Conservation (phyloP, 208 protist species). For the Strigomonas culicis region DNA sequence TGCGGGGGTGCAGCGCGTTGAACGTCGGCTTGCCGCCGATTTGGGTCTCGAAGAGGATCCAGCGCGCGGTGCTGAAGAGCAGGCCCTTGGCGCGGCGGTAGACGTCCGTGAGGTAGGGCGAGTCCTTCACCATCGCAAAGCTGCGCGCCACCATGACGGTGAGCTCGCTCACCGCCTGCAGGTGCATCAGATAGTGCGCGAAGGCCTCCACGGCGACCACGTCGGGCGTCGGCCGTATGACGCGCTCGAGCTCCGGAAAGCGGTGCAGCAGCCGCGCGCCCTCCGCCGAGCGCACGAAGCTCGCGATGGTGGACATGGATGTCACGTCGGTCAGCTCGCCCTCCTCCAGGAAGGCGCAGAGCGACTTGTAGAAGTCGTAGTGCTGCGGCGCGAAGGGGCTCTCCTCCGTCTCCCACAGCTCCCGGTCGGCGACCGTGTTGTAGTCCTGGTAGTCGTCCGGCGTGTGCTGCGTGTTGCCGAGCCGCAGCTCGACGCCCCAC, state of each 20-base stretch:
- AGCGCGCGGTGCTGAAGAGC: conserved; percentile 72
- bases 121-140: conserved; percentile 54
- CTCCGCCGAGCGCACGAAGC: conserved; percentile 29
- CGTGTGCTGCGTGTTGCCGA: conserved; percentile 76
- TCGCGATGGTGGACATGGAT: conserved; percentile 26
- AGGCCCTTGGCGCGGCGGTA: conserved; percentile 60
- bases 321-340: conserved; percentile 4
- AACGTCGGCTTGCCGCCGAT: conserved; percentile 46
- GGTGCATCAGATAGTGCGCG: conserved; percentile 63
- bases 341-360: conserved; percentile 54
- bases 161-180: conserved; percentile 58
- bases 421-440: conserved; percentile 24
- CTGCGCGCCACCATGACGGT: conserved; percentile 65
- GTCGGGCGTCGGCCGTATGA: background rate
- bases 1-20: conserved; percentile 20
- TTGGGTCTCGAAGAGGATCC: conserved; percentile 72
- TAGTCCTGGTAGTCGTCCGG: conserved; percentile 76
- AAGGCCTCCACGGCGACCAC: conserved; percentile 8
- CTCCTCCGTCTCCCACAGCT: conserved; percentile 23
- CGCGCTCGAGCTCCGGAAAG: background rate
- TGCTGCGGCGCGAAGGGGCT: conserved; percentile 22
- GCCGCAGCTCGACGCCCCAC: conserved; percentile 53
- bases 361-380: conserved; percentile 78
- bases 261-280: conserved; percentile 19
- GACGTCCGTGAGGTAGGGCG: conserved; percentile 48